phyloP scores from a whole-genome alignment of 345 rosid species.

The Acer yangbiense region DNA sequence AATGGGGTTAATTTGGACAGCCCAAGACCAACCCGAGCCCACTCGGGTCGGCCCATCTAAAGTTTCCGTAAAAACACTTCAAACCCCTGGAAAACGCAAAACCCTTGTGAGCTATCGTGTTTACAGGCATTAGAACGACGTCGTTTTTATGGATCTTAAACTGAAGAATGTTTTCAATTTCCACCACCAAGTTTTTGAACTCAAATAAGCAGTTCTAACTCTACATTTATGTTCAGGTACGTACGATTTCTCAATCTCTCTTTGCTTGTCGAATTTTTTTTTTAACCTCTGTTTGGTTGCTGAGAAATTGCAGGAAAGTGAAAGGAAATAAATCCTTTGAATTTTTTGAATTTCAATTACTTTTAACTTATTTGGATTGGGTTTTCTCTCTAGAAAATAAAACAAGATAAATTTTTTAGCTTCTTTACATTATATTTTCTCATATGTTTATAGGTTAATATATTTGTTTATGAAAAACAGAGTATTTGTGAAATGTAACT shows the following conservation, averaged over 20 bases:
- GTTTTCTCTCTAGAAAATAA: background rate
- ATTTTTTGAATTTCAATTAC: background rate
- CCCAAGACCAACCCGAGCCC: background rate
- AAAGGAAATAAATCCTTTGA: background rate
- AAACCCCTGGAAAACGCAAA: background rate
- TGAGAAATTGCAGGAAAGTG: background rate
- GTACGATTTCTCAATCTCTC: background rate
- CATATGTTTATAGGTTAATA: background rate
- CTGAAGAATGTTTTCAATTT: too few species aligned
- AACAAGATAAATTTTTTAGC: background rate
- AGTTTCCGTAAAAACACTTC: background rate
- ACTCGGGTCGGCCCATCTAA: background rate
- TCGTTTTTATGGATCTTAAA: background rate
- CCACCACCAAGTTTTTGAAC: background rate
- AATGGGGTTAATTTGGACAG: background rate
- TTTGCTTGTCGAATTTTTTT: background rate
- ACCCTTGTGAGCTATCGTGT: background rate
- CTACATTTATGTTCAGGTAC: conserved; percentile 24
- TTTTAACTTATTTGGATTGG: background rate
- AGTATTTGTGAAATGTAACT: background rate
- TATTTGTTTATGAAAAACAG: background rate
- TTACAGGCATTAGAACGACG: background rate
- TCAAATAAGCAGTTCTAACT: background rate
- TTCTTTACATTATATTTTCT: background rate
- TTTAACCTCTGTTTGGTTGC: background rate